phyloP scores from a whole-genome alignment of 495 filamentous ascomycete species.

The Neurospora sp. region DNA sequence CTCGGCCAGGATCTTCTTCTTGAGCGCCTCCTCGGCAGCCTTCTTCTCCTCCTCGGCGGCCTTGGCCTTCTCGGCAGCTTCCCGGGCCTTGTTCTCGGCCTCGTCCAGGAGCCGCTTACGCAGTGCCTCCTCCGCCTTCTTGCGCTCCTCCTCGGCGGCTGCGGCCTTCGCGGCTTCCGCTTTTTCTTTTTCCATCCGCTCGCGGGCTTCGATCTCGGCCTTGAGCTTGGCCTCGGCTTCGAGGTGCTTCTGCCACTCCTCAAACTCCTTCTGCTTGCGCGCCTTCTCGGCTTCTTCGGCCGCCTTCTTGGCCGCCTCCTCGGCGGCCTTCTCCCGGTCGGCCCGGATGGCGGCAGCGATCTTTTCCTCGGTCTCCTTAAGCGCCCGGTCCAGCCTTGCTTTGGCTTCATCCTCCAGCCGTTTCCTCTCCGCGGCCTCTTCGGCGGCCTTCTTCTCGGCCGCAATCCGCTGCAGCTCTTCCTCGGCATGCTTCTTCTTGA shows the following conservation, averaged over 20 bases:
- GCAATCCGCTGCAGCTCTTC: conserved; percentile 22
- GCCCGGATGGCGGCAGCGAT: conserved; percentile 15
- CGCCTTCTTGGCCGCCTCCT: conserved; percentile 30
- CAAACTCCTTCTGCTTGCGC: conserved; percentile 32
- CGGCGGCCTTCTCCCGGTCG: conserved; percentile 25
- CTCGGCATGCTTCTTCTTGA: conserved; percentile 18
- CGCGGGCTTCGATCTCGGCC: conserved; percentile 32
- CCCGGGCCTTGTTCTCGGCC: conserved; percentile 7
- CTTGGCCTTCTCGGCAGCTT: conserved; percentile 10
- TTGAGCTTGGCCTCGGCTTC: conserved; percentile 36
- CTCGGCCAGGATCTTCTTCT: conserved; percentile 31
- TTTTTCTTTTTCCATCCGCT: conserved; percentile 30
- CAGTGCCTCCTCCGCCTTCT: conserved; percentile 11
- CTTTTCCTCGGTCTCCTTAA: conserved; percentile 38
- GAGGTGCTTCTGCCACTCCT: conserved; percentile 36
- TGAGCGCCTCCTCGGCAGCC: conserved; percentile 35
- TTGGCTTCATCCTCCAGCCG: conserved; percentile 30
- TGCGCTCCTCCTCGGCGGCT: conserved; percentile 23
- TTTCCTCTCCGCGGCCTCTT: conserved; percentile 16
- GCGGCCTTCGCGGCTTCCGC: conserved; percentile 23
- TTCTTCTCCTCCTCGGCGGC: conserved; percentile 25
- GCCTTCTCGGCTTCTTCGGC: conserved; percentile 32
- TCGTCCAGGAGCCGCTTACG: conserved; percentile 9
- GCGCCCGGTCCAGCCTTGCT: conserved; percentile 42
- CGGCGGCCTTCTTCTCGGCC: conserved; percentile 23